phyloP scores from a whole-genome alignment of 23 red algal species.

The Gracilaria caudata region DNA sequence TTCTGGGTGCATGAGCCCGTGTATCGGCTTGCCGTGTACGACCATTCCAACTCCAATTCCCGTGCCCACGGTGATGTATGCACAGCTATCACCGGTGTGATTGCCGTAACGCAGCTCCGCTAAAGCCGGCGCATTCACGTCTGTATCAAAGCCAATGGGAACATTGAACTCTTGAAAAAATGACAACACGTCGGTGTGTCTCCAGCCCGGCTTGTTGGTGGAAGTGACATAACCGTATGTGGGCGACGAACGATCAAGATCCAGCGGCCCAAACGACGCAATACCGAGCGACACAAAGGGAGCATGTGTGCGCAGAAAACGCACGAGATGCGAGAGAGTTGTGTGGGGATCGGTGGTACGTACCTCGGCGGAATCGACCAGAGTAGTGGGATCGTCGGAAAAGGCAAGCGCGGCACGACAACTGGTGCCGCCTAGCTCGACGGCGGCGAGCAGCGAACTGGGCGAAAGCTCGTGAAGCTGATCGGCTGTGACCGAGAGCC shows the following conservation, averaged over 20 bases:
- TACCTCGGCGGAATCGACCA: constrained; percentile 79
- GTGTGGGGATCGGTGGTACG: constrained; percentile 79
- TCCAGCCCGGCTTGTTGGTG: constrained; percentile 79
- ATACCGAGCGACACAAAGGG: constrained; percentile 87
- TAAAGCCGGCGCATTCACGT: constrained; percentile 97
- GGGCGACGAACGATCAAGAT: constrained; percentile 35
- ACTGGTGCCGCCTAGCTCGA: constrained; percentile 96
- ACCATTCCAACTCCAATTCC: constrained; percentile 94
- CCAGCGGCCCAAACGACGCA: constrained; percentile 92
- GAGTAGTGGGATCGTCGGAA: constrained; percentile 53
- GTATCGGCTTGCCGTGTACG: constrained; percentile 75
- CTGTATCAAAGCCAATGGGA: constrained; percentile 87
- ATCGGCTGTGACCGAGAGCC: neutral
- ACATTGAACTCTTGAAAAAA: constrained; percentile 66
- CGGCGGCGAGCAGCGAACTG: constrained; percentile 64
- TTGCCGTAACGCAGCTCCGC: constrained; percentile 82
- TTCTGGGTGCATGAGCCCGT: constrained; percentile 94
- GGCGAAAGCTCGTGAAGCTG: neutral
- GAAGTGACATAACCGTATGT: constrained; percentile 72
- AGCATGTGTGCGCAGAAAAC: constrained; percentile 67
- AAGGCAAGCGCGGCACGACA: constrained; percentile 75
- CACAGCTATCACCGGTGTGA: constrained; percentile 68
- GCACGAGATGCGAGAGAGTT: constrained; percentile 60
- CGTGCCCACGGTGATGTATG: constrained; percentile 97
- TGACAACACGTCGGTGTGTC: constrained; percentile 56